These are phyloP conservation scores for Forsythia viridissima DNA, from an alignment of 257 asterid genomes.

Conservation along the genomic window DNA sequence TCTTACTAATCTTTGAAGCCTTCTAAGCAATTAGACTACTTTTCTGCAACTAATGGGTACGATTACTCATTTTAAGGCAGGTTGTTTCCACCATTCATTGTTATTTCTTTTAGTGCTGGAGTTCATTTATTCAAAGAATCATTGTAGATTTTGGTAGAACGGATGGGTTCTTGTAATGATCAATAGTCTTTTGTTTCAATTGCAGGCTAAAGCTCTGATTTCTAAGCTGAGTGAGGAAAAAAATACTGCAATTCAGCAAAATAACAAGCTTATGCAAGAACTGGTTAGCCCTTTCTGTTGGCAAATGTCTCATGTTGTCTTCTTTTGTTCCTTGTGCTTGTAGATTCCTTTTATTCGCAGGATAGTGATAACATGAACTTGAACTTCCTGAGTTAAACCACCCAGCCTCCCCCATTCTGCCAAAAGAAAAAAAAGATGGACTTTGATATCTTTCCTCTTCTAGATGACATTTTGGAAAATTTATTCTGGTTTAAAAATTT, in stretches of 20 bases:
- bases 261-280: conserved; percentile 25
- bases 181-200: not conserved
- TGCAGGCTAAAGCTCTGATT: conserved; percentile 23
- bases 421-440: not conserved
- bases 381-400: not conserved
- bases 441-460: not conserved
- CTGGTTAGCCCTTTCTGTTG: conserved; percentile 13
- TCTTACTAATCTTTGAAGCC: not conserved
- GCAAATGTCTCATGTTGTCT: not conserved
- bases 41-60: not conserved
- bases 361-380: not conserved
- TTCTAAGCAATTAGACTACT: not conserved
- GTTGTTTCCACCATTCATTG: not conserved
- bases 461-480: not conserved
- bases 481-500: not conserved
- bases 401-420: not conserved
- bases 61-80: not conserved
- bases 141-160: not conserved
- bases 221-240: conserved; percentile 24
- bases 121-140: not conserved
- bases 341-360: not conserved
- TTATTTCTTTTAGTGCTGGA: not conserved
- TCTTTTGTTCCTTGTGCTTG: not conserved
- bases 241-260: conserved; percentile 18
- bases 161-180: not conserved